These are phyloP conservation scores for sorghum (Sorghum bicolor) DNA, from an alignment of 176 grass and related monocot genomes.

Conservation along the genomic window Sorghum_bicolor_NCBIv3 NC_012873.2:51242001-51242500, in stretches of 20 bases:
- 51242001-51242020: slow-evolving; percentile 19
- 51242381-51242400: slow-evolving; percentile 16
- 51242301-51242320: slow-evolving; percentile 22
- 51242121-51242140: slow-evolving; percentile 43
- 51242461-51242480: slow-evolving; percentile 21
- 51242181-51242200: slow-evolving; percentile 19
- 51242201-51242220: slow-evolving; percentile 19
- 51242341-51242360: slow-evolving; percentile 37
- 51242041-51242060: slow-evolving; percentile 40
- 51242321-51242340: slow-evolving; percentile 17
- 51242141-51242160: slow-evolving; percentile 45
- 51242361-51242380: slow-evolving; percentile 27
- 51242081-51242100: slow-evolving; percentile 37
- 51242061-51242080: slow-evolving; percentile 14
- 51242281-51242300: not conserved
- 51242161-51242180: slow-evolving; percentile 17
- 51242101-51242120: slow-evolving; percentile 42
- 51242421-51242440: slow-evolving; percentile 19
- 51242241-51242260: slow-evolving; percentile 12
- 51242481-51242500: slow-evolving; percentile 11
- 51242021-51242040: not conserved
- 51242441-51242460: slow-evolving; percentile 23
- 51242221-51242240: slow-evolving; percentile 29
- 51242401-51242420: slow-evolving; percentile 42
- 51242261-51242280: slow-evolving; percentile 39